phyloP scores from a whole-genome alignment of 2,329 filamentous ascomycete species.

The Penicillium sclerotiorum region DNA sequence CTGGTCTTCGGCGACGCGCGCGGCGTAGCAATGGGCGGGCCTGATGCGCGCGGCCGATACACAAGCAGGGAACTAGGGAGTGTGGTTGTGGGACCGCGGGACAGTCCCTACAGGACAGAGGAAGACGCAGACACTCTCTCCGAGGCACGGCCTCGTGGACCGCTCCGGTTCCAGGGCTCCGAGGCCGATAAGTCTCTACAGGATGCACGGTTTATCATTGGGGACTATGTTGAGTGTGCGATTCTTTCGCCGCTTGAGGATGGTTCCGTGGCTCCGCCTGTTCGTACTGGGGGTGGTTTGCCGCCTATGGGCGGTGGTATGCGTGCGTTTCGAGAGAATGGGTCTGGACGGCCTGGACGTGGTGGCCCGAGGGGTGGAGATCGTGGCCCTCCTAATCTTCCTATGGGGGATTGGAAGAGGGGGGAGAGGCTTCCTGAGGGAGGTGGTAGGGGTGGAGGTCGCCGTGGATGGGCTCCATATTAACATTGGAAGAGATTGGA shows the following conservation, averaged over 20 bases:
- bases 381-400: conserved; percentile 34
- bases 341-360: conserved; percentile 44
- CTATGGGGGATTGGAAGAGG: conserved; percentile 52
- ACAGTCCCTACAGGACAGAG: conserved; percentile 27
- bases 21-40: conserved; percentile 40
- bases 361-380: conserved; percentile 47
- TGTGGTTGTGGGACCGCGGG: conserved; percentile 66
- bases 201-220: conserved; percentile 80
- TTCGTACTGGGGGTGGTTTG: conserved; percentile 27
- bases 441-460: conserved; percentile 36
- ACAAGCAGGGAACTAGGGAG: conserved; percentile 80
- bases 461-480: conserved; percentile 47
- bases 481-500: too few species aligned
- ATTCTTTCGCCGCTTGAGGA: conserved; percentile 75
- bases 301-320: conserved; percentile 44
- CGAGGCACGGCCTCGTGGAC: conserved; percentile 32
- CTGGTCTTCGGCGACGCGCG: conserved; percentile 79
- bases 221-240: conserved; percentile 84
- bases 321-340: conserved; percentile 50
- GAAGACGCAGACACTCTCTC: conserved; percentile 44
- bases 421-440: conserved; percentile 50
- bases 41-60: conserved; percentile 61
- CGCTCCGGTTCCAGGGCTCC: conserved; percentile 52
- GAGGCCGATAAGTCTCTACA: conserved; percentile 73
- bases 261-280: conserved; percentile 67